phyloP scores from a whole-genome alignment of 2,329 filamentous ascomycete genomes.

The Septoria linicola region DNA sequence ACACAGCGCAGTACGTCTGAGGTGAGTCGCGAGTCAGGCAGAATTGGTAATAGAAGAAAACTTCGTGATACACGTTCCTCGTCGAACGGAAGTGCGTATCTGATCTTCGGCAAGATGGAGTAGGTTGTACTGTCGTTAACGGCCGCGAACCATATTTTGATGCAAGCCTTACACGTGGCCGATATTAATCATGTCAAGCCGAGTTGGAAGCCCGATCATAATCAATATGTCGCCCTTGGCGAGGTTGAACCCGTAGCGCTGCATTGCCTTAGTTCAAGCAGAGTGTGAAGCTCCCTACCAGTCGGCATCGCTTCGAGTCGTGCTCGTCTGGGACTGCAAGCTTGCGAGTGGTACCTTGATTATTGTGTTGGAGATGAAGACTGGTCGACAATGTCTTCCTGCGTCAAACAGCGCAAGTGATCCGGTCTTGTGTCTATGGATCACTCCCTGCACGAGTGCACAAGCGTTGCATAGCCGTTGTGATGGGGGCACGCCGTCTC shows the following conservation, averaged over 20 bases:
- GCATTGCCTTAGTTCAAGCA: not conserved
- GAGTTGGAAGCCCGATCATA: not conserved
- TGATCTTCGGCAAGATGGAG: not conserved
- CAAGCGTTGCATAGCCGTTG: not conserved
- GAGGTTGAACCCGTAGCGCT: not conserved
- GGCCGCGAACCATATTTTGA: not conserved
- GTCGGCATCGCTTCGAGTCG: not conserved
- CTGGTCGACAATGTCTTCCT: not conserved
- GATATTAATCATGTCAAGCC: not conserved
- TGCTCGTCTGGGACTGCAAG: too few species aligned
- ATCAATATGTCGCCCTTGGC: not conserved
- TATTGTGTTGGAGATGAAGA: too few species aligned
- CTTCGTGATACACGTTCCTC: not conserved
- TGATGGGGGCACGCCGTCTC: too few species aligned
- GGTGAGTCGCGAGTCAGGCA: not conserved
- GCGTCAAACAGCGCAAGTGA: not conserved
- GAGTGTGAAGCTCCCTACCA: not conserved
- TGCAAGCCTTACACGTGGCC: not conserved
- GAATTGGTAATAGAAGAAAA: not conserved
- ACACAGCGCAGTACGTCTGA: too few species aligned
- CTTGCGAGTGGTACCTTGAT: too few species aligned
- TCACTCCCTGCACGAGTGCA: conserved; percentile 1
- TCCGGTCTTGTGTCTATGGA: not conserved
- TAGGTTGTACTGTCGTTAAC: not conserved
- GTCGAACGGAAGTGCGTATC: not conserved